phyloP scores from a whole-genome alignment of 352 stramenopile species.

The Pythium biforme region DNA sequence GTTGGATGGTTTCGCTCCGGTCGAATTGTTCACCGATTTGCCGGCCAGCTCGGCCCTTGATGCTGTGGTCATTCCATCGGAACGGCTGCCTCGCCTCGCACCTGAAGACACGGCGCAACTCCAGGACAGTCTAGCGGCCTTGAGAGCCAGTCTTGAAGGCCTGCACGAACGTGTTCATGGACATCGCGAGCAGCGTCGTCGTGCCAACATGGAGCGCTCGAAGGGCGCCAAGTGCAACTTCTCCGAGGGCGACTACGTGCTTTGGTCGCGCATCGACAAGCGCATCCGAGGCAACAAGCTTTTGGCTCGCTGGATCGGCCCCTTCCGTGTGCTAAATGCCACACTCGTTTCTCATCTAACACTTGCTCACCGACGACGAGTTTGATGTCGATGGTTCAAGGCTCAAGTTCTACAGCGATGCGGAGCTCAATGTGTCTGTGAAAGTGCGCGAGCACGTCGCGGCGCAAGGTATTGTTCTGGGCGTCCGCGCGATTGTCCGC shows the following conservation, averaged over 20 bases:
- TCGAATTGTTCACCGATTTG: slow-evolving; percentile 18
- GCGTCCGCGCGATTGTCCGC: slow-evolving; percentile 7
- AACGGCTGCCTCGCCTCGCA: background rate
- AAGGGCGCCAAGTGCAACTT: slow-evolving; percentile 16
- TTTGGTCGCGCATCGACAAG: slow-evolving; percentile 26
- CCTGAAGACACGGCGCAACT: background rate
- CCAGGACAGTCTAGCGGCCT: background rate
- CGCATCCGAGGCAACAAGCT: slow-evolving; percentile 21
- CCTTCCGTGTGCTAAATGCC: slow-evolving; percentile 17
- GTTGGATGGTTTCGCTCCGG: background rate
- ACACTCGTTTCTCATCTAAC: slow-evolving; percentile 23
- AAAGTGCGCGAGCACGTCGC: slow-evolving; percentile 19
- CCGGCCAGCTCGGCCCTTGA: background rate
- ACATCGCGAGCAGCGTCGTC: background rate
- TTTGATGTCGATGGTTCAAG: slow-evolving; percentile 28
- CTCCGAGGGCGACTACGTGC: slow-evolving; percentile 20
- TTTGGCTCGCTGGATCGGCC: slow-evolving; percentile 23
- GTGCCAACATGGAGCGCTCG: background rate
- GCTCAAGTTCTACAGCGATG: slow-evolving; percentile 23
- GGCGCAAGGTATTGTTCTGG: slow-evolving; percentile 17
- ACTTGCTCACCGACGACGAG: slow-evolving; percentile 22
- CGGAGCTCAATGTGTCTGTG: slow-evolving; percentile 15
- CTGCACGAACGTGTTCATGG: background rate
- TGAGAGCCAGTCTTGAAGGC: background rate
- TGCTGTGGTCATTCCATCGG: background rate